Percentiles rank a stretch among this genome's conserved stretches.
These are phyloP conservation scores for Mycogone perniciosa DNA, from an alignment of 2,329 filamentous ascomycete species.

Conservation along the genomic window DNA sequence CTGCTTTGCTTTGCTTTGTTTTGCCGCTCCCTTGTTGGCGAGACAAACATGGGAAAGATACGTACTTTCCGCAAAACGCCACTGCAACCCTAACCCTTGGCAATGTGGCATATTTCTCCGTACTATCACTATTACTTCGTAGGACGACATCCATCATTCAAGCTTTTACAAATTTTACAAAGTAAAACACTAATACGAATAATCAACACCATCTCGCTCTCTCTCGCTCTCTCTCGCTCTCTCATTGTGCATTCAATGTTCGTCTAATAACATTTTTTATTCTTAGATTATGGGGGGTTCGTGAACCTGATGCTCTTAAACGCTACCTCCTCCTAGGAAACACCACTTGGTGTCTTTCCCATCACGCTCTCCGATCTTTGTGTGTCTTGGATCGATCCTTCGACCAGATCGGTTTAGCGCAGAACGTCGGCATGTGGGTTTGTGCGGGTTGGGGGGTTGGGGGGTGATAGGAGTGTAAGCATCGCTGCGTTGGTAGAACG, in stretches of 20 bases:
- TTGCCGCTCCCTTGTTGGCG: not conserved
- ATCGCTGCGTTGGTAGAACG: slow-evolving; percentile 3
- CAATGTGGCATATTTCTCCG: not conserved
- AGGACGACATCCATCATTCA: no score
- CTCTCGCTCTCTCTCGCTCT: slow-evolving; percentile 7
- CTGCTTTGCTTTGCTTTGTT: not conserved
- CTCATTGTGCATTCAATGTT: not conserved
- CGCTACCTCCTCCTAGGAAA: slow-evolving; percentile 4
- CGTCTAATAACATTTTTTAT: not conserved
- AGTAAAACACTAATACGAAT: no score
- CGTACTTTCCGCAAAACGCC: no score
- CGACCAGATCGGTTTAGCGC: slow-evolving; percentile 4
- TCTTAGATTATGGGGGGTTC: not conserved
- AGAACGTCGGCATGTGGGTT: slow-evolving; percentile 3
- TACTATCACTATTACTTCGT: no score
- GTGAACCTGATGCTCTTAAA: not conserved
- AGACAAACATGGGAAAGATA: no score
- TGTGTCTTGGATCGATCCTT: slow-evolving; percentile 4
- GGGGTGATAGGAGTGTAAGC: not conserved
- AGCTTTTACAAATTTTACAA: no score
- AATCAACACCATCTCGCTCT: slow-evolving; percentile 1
- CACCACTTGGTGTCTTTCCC: slow-evolving; percentile 11
- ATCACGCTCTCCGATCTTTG: slow-evolving; percentile 10
- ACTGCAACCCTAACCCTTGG: not conserved
- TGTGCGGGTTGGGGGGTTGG: slow-evolving; percentile 3